Conservation (phyloP, 1,139 yeast genomes). For the Sugiyamaella sp. region DNA sequence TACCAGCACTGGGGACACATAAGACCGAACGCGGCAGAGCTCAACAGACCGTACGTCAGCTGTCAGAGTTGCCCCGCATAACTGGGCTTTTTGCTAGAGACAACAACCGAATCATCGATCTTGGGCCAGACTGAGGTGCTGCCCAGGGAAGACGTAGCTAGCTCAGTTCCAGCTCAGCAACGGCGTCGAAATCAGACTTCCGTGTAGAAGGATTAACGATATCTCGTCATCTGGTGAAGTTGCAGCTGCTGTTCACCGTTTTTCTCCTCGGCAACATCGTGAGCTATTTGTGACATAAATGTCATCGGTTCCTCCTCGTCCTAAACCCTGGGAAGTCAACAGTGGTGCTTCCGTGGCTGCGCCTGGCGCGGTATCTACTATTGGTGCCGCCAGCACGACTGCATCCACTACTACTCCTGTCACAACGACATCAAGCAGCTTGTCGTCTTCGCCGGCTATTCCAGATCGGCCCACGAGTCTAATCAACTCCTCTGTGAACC, state of each 20-base stretch:
- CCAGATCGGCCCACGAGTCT: conserved; percentile 38
- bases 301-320: conserved; percentile 54
- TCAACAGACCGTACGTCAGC: too few species aligned
- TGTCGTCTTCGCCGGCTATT: conserved; percentile 33
- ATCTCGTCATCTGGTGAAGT: background rate
- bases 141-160: too few species aligned
- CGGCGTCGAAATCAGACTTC: too few species aligned
- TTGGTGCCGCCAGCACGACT: conserved; percentile 36
- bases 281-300: background rate
- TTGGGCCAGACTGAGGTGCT: too few species aligned
- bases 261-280: background rate
- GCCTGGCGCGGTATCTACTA: conserved; percentile 34
- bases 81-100: too few species aligned
- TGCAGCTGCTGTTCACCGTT: background rate
- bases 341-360: conserved; percentile 39
- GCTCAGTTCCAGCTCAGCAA: too few species aligned
- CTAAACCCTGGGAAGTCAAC: conserved; percentile 78
- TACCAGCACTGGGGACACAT: too few species aligned
- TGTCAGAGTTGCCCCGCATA: too few species aligned
- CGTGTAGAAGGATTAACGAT: too few species aligned
- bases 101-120: too few species aligned
- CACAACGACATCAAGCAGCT: conserved; percentile 22
- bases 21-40: too few species aligned
- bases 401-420: conserved; percentile 29
- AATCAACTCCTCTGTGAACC: conserved; percentile 29